Percentiles rank a stretch among this genome's conserved stretches.
phyloP scores from a whole-genome alignment of 2,329 filamentous ascomycete species.

The Epichloe glyceriae region DNA sequence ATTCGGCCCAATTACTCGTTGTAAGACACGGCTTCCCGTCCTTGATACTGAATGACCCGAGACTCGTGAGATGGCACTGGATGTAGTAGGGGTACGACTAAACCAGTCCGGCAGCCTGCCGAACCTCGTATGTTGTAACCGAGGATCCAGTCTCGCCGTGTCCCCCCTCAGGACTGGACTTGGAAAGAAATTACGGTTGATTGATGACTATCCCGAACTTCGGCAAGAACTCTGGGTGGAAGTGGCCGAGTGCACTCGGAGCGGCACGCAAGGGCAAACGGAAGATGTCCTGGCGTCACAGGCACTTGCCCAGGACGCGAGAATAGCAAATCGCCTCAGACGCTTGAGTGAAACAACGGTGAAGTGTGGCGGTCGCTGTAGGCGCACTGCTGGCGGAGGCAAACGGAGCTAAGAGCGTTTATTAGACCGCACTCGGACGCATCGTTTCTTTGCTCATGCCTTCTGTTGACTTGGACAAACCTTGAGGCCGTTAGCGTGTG shows the following conservation, averaged over 20 bases:
- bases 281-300: background rate
- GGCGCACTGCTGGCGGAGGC: background rate
- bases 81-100: background rate
- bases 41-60: background rate
- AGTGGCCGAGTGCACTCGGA: background rate
- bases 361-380: background rate
- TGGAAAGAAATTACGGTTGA: too few species aligned
- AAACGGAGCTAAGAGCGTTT: too few species aligned
- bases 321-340: too few species aligned
- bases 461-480: background rate
- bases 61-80: background rate
- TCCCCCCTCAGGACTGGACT: too few species aligned
- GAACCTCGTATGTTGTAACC: too few species aligned
- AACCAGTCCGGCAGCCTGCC: too few species aligned
- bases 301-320: background rate
- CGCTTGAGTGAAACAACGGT: background rate
- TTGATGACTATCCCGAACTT: too few species aligned
- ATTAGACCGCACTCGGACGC: too few species aligned
- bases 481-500: background rate
- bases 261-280: conserved; percentile 1
- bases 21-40: background rate
- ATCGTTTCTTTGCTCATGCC: too few species aligned
- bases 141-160: too few species aligned
- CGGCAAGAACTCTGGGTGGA: too few species aligned
- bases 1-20: background rate